phyloP scores from a whole-genome alignment of 352 stramenopile genomes.

The Phytophthora pseudosyringae region DNA sequence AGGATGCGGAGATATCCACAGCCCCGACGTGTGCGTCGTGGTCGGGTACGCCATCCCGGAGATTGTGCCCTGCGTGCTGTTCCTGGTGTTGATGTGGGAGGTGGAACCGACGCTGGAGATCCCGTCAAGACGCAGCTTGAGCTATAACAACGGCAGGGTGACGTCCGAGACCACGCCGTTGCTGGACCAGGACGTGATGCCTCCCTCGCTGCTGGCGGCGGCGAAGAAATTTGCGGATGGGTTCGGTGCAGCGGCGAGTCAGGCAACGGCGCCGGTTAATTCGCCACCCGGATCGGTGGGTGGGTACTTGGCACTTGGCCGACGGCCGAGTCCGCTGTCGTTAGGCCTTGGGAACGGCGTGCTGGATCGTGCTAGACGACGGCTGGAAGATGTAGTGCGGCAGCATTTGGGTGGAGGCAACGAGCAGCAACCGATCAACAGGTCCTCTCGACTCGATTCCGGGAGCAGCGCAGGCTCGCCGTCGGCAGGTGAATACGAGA shows the following conservation, averaged over 20 bases:
- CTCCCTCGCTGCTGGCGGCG: conserved; percentile 25
- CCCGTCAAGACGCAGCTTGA: conserved; percentile 57
- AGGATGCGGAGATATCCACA: conserved; percentile 68
- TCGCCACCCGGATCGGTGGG: conserved; percentile 21
- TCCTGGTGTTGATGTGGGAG: conserved; percentile 88
- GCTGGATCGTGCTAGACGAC: conserved; percentile 50
- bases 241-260: conserved; percentile 2
- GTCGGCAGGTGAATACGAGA: conserved; percentile 19
- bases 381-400: conserved; percentile 45
- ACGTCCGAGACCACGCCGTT: conserved; percentile 60
- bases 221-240: conserved; percentile 8
- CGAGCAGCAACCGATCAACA: conserved; percentile 19
- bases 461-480: conserved; percentile 13
- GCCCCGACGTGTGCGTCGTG: conserved; percentile 69
- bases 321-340: conserved; percentile 68
- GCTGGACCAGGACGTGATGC: conserved; percentile 42
- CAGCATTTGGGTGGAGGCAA: conserved; percentile 41
- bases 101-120: conserved; percentile 79
- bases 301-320: conserved; percentile 33
- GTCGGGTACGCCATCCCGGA: conserved; percentile 79
- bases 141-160: conserved; percentile 40
- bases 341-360: conserved; percentile 61
- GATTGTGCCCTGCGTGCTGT: conserved; percentile 75
- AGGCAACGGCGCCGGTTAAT: conserved; percentile 2
- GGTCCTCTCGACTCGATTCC: conserved; percentile 1